These are phyloP conservation scores for Scolecobasidium constrictum DNA, from an alignment of 2,329 filamentous ascomycete genomes.

Conservation along the genomic window DNA sequence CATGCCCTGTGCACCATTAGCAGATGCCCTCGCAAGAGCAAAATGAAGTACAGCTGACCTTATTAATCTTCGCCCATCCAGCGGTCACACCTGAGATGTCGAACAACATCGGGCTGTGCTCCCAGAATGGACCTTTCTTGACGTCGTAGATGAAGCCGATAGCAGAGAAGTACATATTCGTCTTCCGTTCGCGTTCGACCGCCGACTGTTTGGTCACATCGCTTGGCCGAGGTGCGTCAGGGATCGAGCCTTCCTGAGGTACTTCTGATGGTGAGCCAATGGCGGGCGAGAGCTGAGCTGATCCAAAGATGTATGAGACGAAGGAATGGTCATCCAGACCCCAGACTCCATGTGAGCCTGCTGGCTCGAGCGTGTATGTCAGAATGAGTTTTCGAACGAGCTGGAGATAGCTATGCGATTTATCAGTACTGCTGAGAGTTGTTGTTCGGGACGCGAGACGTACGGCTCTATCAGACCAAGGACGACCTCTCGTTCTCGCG, in stretches of 20 bases:
- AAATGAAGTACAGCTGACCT: conserved; percentile 19
- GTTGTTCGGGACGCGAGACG: conserved; percentile 23
- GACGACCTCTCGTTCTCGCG: conserved; percentile 67
- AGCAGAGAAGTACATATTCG: conserved; percentile 79
- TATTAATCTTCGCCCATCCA: conserved; percentile 97
- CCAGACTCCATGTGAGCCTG: conserved; percentile 95
- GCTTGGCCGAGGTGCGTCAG: conserved; percentile 54
- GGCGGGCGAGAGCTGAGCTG: conserved; percentile 67
- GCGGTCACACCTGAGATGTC: conserved; percentile 83
- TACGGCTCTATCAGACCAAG: conserved; percentile 74
- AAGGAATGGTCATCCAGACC: conserved; percentile 97
- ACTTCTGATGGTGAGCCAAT: conserved; percentile 47
- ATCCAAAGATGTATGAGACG: conserved; percentile 87
- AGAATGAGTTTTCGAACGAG: conserved; percentile 75
- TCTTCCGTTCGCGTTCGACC: conserved; percentile 29
- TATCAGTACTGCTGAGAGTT: neutral
- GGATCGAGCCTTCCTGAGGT: conserved; percentile 68
- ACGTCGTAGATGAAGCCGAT: conserved; percentile 97
- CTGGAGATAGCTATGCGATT: conserved; percentile 53
- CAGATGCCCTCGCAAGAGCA: conserved; percentile 5
- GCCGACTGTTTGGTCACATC: conserved; percentile 43
- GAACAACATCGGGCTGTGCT: conserved; percentile 83
- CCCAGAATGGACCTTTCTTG: conserved; percentile 91
- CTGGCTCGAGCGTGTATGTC: conserved; percentile 87
- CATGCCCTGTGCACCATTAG: conserved; percentile 56